A percentile compares a stretch with the other conserved stretches of the same genome.
Evolutionary conservation across 176 grass and related monocot species (phyloP).

Genomic region (Coix lacrymajobi): DNA sequence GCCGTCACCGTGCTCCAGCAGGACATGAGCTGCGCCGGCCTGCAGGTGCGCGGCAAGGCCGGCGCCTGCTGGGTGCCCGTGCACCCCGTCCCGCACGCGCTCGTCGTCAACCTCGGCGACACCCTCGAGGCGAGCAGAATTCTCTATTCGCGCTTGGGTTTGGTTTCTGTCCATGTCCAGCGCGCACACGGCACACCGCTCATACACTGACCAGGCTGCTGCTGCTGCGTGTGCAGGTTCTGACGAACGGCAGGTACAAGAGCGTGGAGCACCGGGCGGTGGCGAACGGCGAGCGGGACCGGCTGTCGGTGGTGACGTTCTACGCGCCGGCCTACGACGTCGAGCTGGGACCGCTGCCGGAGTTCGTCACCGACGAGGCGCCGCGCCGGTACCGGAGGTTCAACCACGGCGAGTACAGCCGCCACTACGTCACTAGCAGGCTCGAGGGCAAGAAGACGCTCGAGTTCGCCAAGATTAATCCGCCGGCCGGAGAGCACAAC

Average conservation of each 20-base stretch:
- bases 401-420: constrained; percentile 87
- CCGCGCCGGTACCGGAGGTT: constrained; percentile 59
- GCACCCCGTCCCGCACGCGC: constrained; percentile 38
- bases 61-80: constrained; percentile 59
- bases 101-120: constrained; percentile 81
- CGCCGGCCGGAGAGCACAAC: background rate
- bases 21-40: constrained; percentile 42
- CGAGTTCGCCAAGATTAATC: constrained; percentile 67
- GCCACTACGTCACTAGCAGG: constrained; percentile 78
- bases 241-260: constrained; percentile 88
- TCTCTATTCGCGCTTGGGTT: background rate
- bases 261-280: constrained; percentile 89
- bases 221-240: constrained; percentile 16
- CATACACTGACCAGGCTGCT: background rate
- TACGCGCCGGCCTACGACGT: constrained; percentile 89
- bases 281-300: constrained; percentile 35
- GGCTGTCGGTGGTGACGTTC: constrained; percentile 73
- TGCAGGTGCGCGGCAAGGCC: constrained; percentile 61
- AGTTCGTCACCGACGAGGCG: constrained; percentile 46
- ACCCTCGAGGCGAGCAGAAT: constrained; percentile 39
- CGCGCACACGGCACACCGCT: no score
- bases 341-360: constrained; percentile 64
- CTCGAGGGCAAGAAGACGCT: constrained; percentile 91
- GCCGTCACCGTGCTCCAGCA: constrained; percentile 95
- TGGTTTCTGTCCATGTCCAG: background rate